A percentile compares a stretch with the other conserved stretches of the same genome.
phyloP scores from a whole-genome alignment of 176 grass and related monocot species.

The Guadua angustifolia region DNA sequence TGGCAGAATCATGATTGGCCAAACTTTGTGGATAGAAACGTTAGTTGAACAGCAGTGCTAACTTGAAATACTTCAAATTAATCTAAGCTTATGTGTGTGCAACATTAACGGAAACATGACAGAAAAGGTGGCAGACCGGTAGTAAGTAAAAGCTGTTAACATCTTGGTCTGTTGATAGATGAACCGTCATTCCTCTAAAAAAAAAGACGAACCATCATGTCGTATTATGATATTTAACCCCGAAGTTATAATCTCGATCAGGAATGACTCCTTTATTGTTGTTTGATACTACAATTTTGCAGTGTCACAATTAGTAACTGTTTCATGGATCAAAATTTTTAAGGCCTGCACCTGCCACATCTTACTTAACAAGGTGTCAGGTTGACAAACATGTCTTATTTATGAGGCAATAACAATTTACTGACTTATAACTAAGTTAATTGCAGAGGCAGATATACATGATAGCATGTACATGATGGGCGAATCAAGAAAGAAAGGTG shows the following conservation, averaged over 20 bases:
- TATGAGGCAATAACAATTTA: background rate
- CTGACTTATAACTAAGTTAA: slow-evolving; percentile 13
- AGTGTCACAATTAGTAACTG: background rate
- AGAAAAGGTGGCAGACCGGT: background rate
- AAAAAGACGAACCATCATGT: background rate
- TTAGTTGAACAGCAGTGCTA: background rate
- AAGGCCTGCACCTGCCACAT: background rate
- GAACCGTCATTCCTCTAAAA: too few relatives aligned
- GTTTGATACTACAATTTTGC: slow-evolving; percentile 37
- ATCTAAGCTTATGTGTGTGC: background rate
- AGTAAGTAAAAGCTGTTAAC: background rate
- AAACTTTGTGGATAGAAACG: background rate
- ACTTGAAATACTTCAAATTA: slow-evolving; percentile 6
- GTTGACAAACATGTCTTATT: background rate
- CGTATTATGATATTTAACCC: background rate
- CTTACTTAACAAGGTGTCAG: background rate
- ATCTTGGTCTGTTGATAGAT: background rate
- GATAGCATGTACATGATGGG: background rate
- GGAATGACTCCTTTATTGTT: background rate
- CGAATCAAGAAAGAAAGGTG: slow-evolving; percentile 25
- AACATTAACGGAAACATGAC: background rate
- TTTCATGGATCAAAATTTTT: slow-evolving; percentile 2
- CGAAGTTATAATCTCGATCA: slow-evolving; percentile 7
- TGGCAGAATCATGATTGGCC: background rate
- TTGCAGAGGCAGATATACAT: background rate